Evolutionary conservation across 345 rosid species (phyloP).

Genomic region (Hevea brasiliensis): DNA sequence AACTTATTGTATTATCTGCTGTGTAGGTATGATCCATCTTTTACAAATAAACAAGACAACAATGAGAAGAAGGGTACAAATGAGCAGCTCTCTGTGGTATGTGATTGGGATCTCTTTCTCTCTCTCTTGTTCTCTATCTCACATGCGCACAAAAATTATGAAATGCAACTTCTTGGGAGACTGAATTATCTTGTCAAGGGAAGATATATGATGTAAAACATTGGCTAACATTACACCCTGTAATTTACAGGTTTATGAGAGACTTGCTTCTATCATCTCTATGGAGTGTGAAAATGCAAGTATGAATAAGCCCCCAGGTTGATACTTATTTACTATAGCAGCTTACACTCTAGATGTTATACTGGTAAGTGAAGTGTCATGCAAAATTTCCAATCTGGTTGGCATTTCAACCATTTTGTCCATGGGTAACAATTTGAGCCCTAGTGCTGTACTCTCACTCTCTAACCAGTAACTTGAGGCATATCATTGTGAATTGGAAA

Average conservation of each 20-base stretch:
- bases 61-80: slow-evolving; percentile 16
- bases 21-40: slow-evolving; percentile 66
- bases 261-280: slow-evolving; percentile 75
- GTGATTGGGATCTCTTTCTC: slow-evolving; percentile 13
- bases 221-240: background rate
- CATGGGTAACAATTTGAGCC: background rate
- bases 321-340: slow-evolving; percentile 11
- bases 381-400: background rate
- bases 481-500: too few relatives aligned
- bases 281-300: slow-evolving; percentile 79
- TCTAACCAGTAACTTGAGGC: too few relatives aligned
- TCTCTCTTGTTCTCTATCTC: background rate
- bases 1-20: slow-evolving; percentile 11
- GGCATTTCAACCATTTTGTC: background rate
- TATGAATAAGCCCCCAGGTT: slow-evolving; percentile 37
- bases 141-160: too few relatives aligned
- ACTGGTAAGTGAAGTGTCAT: background rate
- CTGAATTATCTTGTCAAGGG: background rate
- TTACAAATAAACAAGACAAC: slow-evolving; percentile 29
- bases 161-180: background rate
- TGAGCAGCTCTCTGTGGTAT: slow-evolving; percentile 63
- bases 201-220: too few relatives aligned
- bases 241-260: slow-evolving; percentile 61
- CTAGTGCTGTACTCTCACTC: too few relatives aligned
- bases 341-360: background rate